A percentile compares a stretch with the other conserved stretches of the same genome.
These are phyloP conservation scores for Pisolithus marmoratus DNA, from an alignment of 768 basidiomycete species.

Conservation along the genomic window DNA sequence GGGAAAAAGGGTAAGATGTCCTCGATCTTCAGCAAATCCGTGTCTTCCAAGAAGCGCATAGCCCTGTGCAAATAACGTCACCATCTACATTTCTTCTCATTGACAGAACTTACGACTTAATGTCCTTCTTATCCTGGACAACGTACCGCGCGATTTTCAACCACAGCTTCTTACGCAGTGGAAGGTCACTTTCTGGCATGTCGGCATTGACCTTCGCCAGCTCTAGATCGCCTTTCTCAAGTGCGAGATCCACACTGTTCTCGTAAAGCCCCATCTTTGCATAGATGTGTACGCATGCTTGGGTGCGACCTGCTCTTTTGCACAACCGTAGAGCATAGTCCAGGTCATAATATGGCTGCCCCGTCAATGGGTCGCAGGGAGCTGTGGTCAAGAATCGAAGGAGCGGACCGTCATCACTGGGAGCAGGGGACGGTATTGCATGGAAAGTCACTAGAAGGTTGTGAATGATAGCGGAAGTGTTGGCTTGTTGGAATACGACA, in stretches of 20 bases:
- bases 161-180: constrained; percentile 90
- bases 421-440: constrained; percentile 46
- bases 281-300: constrained; percentile 94
- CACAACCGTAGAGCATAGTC: constrained; percentile 95
- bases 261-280: constrained; percentile 97
- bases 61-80: constrained; percentile 49
- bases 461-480: constrained; percentile 82
- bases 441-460: constrained; percentile 91
- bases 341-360: constrained; percentile 90
- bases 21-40: constrained; percentile 93
- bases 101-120: constrained; percentile 75
- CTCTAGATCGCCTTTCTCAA: constrained; percentile 92
- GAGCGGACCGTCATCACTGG: constrained; percentile 69
- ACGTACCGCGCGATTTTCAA: constrained; percentile 98
- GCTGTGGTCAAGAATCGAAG: constrained; percentile 79
- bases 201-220: constrained; percentile 94
- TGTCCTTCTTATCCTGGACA: constrained; percentile 96
- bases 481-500: constrained; percentile 74
- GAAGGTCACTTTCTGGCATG: constrained; percentile 85
- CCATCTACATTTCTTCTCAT: not conserved
- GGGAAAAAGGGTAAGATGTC: constrained; percentile 99
- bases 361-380: constrained; percentile 76
- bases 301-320: constrained; percentile 72
- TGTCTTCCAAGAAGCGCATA: constrained; percentile 94
- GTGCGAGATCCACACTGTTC: constrained; percentile 90